Conservation (phyloP, 352 stramenopile genomes). For the Phytophthora ramorum region DNA sequence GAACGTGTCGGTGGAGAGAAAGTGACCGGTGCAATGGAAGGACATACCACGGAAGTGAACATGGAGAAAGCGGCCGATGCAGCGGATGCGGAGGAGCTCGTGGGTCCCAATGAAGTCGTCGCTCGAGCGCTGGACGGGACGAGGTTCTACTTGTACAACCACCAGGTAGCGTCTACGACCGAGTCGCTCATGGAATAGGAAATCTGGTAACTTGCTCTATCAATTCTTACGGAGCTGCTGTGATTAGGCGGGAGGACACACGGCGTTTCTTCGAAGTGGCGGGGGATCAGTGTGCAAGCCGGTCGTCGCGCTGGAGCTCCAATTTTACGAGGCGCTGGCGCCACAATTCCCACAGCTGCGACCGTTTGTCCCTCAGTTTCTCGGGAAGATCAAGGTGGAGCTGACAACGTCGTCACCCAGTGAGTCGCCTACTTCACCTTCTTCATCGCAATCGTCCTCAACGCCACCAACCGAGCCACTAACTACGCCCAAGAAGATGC, state of each 20-base stretch:
- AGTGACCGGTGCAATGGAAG: slow-evolving; percentile 14
- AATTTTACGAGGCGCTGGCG: slow-evolving; percentile 76
- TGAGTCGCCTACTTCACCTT: slow-evolving; percentile 5
- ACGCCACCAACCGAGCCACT: slow-evolving; percentile 18
- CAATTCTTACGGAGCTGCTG: slow-evolving; percentile 4
- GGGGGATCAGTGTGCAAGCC: slow-evolving; percentile 81
- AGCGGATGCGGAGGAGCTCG: slow-evolving; percentile 22
- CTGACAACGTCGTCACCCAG: slow-evolving; percentile 28
- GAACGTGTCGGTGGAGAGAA: slow-evolving; percentile 3
- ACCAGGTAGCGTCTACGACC: slow-evolving; percentile 50
- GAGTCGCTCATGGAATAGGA: background rate
- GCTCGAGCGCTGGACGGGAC: slow-evolving; percentile 68
- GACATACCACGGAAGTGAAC: background rate
- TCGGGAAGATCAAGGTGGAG: slow-evolving; percentile 73
- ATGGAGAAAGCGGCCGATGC: slow-evolving; percentile 7
- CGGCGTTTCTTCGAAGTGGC: slow-evolving; percentile 68
- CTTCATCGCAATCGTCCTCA: slow-evolving; percentile 10
- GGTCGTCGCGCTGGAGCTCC: slow-evolving; percentile 70
- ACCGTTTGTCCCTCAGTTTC: slow-evolving; percentile 71
- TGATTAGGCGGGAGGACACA: slow-evolving; percentile 72
- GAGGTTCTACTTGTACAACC: slow-evolving; percentile 81
- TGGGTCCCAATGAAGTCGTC: slow-evolving; percentile 66
- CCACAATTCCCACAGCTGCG: slow-evolving; percentile 62
- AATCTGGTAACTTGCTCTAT: background rate
- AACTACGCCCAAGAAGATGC: slow-evolving; percentile 27